Percentiles rank a stretch among this genome's conserved stretches.
Conservation (phyloP, 2,329 filamentous ascomycete genomes). For the Knufia petricola region DNA sequence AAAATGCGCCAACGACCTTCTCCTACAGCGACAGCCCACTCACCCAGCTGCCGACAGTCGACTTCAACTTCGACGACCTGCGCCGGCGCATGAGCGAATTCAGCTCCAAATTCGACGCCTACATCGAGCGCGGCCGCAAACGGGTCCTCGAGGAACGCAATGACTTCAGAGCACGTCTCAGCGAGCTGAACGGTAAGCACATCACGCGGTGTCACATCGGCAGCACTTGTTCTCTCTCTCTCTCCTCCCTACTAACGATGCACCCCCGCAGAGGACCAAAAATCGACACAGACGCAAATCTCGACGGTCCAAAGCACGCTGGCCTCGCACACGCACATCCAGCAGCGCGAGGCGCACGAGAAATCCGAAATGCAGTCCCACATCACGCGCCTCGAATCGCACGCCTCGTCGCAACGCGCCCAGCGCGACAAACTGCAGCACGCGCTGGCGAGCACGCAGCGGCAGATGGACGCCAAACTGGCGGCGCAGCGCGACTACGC, state of each 20-base stretch:
- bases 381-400: conserved; percentile 46
- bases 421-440: conserved; percentile 47
- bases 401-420: conserved; percentile 46
- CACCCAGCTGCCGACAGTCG: conserved; percentile 62
- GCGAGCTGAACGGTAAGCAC: conserved; percentile 71
- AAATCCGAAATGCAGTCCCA: conserved; percentile 53
- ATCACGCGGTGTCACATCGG: neutral
- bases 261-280: conserved; percentile 65
- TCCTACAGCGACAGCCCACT: conserved; percentile 20
- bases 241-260: neutral
- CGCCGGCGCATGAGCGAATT: conserved; percentile 93
- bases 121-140: conserved; percentile 85
- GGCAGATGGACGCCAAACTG: conserved; percentile 36
- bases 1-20: neutral
- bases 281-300: conserved; percentile 58
- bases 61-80: conserved; percentile 93
- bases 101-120: conserved; percentile 79
- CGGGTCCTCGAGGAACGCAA: conserved; percentile 87
- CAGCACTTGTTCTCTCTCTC: too few relatives aligned
- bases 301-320: conserved; percentile 42
- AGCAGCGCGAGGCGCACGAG: conserved; percentile 33
- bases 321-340: conserved; percentile 18
- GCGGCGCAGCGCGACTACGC: conserved; percentile 44
- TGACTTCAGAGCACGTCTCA: conserved; percentile 80
- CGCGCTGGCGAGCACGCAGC: conserved; percentile 44